Evolutionary conservation across 768 basidiomycete genomes (phyloP).

Genomic region (Suillus decipiens): DNA sequence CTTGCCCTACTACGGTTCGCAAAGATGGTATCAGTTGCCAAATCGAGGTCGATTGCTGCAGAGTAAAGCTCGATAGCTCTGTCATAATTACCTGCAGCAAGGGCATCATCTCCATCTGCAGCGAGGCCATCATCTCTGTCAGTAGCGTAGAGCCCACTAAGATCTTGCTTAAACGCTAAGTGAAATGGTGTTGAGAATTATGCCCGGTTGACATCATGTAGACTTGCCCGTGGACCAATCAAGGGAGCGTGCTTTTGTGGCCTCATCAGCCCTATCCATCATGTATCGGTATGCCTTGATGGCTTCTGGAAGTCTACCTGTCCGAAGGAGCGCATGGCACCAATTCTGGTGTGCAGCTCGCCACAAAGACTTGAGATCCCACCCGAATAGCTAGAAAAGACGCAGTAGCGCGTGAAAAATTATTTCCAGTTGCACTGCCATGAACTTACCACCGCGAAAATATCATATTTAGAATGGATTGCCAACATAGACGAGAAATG

Average conservation of each 20-base stretch:
- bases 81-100: not conserved
- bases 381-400: not conserved
- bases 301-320: not conserved
- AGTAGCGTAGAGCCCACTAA: not conserved
- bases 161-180: not conserved
- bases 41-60: not conserved
- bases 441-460: not conserved
- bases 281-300: not conserved
- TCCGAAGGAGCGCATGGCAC: not conserved
- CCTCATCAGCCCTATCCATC: not conserved
- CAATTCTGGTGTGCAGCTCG: not conserved
- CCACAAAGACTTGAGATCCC: not conserved
- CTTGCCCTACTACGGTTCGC: too few relatives aligned
- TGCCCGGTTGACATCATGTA: not conserved
- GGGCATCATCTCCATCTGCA: not conserved
- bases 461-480: not conserved
- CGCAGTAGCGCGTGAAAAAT: too few relatives aligned
- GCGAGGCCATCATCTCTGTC: not conserved
- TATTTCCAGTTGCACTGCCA: too few relatives aligned
- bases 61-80: not conserved
- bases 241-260: not conserved
- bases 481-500: not conserved
- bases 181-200: not conserved
- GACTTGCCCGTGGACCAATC: not conserved
- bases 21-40: not conserved